Conservation (phyloP, 2,329 filamentous ascomycete species). For the Macrophomina phaseolina region DNA sequence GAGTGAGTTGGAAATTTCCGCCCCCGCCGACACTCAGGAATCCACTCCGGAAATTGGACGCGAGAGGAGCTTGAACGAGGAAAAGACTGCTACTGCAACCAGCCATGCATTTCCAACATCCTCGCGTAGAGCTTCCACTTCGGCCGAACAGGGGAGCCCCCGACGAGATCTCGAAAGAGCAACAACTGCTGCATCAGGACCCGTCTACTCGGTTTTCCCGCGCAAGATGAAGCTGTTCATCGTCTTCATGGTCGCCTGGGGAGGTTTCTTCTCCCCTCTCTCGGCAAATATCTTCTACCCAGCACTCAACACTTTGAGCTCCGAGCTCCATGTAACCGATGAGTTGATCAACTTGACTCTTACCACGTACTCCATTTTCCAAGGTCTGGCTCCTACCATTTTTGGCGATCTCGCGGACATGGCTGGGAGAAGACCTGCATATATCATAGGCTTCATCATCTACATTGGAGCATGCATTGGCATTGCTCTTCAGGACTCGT, state of each 20-base stretch:
- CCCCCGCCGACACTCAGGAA: not conserved
- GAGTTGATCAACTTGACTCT: constrained; percentile 44
- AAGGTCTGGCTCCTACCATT: constrained; percentile 59
- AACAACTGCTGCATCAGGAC: constrained; percentile 26
- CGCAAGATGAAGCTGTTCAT: constrained; percentile 51
- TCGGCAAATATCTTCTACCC: constrained; percentile 43
- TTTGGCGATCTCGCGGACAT: constrained; percentile 59
- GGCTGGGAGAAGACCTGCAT: constrained; percentile 57
- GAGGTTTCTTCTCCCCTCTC: constrained; percentile 59
- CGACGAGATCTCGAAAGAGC: constrained; percentile 31
- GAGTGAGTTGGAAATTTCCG: not conserved
- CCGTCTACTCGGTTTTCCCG: constrained; percentile 33
- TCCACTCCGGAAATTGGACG: not conserved
- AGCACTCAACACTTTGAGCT: constrained; percentile 34
- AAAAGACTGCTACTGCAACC: not conserved
- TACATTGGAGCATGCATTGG: constrained; percentile 43
- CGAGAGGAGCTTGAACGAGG: not conserved
- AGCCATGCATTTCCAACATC: constrained; percentile 3
- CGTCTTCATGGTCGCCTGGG: constrained; percentile 56
- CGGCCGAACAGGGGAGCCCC: constrained; percentile 19
- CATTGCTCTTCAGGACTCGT: constrained; percentile 41
- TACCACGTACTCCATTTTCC: constrained; percentile 55
- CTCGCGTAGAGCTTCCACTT: constrained; percentile 21
- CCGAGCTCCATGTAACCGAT: constrained; percentile 44
- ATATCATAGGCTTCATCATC: constrained; percentile 48